A percentile compares a stretch with the other conserved stretches of the same genome.
These are phyloP conservation scores for Trichophyton schoenleinii DNA, from an alignment of 2,329 filamentous ascomycete genomes.

Conservation along the genomic window DNA sequence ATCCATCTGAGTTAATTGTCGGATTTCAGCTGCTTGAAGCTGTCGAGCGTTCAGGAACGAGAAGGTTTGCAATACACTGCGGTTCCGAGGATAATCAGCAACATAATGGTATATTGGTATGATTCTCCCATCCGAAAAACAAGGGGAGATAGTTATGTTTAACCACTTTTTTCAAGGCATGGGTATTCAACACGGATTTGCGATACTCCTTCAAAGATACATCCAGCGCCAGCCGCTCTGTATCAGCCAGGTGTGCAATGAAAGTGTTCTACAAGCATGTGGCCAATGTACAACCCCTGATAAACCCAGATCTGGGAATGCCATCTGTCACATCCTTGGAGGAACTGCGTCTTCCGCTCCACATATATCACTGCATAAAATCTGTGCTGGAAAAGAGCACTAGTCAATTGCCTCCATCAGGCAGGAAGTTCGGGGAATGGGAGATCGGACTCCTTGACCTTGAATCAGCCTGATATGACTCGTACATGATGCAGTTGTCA, in stretches of 20 bases:
- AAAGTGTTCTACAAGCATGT: conserved; percentile 43
- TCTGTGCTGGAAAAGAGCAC: conserved; percentile 30
- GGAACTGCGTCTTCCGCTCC: conserved; percentile 33
- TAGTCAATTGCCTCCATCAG: conserved; percentile 36
- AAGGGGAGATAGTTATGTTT: background rate
- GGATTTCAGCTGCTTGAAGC: conserved; percentile 45
- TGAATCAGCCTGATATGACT: background rate
- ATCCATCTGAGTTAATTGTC: conserved; percentile 30
- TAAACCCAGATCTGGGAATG: conserved; percentile 26
- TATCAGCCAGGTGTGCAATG: conserved; percentile 36
- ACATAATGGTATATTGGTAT: conserved; percentile 27
- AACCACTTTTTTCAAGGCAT: conserved; percentile 29
- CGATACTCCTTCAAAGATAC: conserved; percentile 42
- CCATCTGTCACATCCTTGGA: conserved; percentile 35
- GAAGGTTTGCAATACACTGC: conserved; percentile 42
- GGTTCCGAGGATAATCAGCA: conserved; percentile 13
- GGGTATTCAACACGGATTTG: conserved; percentile 50
- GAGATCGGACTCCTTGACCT: conserved; percentile 41
- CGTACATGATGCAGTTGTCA: background rate
- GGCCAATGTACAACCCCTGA: conserved; percentile 22
- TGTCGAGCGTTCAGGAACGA: conserved; percentile 43
- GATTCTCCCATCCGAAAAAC: conserved; percentile 4
- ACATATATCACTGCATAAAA: conserved; percentile 28
- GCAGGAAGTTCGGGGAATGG: conserved; percentile 43
- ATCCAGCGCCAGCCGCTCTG: conserved; percentile 3